These are phyloP conservation scores for Lipomyces japonicus DNA, from an alignment of 805 yeast genomes.

Conservation along the genomic window DNA sequence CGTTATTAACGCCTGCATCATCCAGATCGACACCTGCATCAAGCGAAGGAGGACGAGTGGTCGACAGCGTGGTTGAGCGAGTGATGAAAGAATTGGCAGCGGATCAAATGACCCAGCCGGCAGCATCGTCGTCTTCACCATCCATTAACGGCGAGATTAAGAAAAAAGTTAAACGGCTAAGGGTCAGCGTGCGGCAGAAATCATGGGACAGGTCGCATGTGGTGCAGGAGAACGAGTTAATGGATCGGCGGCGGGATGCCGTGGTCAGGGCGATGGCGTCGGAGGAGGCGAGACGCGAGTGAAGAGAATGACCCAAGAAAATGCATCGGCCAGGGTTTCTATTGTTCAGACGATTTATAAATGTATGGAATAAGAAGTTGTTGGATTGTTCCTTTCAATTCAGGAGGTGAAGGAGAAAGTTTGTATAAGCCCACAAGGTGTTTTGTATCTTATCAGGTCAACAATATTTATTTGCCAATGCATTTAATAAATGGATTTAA, in stretches of 20 bases:
- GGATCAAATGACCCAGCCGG: slow-evolving; percentile 1
- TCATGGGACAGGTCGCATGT: slow-evolving; percentile 20
- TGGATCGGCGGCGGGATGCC: slow-evolving; percentile 26
- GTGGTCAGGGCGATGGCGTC: slow-evolving; percentile 22
- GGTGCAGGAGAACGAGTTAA: slow-evolving; percentile 25
- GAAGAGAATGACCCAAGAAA: too few relatives aligned
- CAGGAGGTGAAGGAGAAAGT: too few relatives aligned
- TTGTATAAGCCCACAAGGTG: too few relatives aligned
- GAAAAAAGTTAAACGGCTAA: neutral
- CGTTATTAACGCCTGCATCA: neutral
- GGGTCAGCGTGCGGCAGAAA: slow-evolving; percentile 9
- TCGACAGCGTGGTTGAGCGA: slow-evolving; percentile 6
- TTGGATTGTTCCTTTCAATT: too few relatives aligned
- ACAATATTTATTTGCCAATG: too few relatives aligned
- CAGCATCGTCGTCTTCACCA: neutral
- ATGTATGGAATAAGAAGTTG: too few relatives aligned
- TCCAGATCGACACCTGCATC: slow-evolving; percentile 2
- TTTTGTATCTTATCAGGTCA: too few relatives aligned
- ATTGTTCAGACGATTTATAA: too few relatives aligned
- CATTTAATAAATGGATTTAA: too few relatives aligned
- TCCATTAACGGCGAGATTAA: slow-evolving; percentile 1
- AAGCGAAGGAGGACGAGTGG: slow-evolving; percentile 9
- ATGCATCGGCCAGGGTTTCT: too few relatives aligned
- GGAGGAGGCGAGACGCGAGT: neutral
- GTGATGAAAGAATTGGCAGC: slow-evolving; percentile 1